Evolutionary conservation across 2,329 filamentous ascomycete genomes (phyloP), one percentile per base, ranked within the genome.

Genomic region (Colletotrichum siamense): DNA sequence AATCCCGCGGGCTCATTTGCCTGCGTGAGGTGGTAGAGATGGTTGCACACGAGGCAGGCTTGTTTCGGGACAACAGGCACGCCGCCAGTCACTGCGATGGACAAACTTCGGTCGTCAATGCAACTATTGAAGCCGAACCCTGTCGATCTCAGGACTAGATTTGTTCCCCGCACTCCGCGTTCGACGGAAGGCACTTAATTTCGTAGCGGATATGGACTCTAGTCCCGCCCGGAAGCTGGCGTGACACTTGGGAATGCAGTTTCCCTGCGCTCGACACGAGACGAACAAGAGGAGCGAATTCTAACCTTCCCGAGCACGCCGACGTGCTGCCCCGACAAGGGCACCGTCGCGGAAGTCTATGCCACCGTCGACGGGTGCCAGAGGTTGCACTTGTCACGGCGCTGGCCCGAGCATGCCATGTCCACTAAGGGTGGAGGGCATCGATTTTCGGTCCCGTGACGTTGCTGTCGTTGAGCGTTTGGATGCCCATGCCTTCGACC

Each of bases 141-240:
- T 64, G 73, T 68, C 73, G 63, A 75, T 75, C 69, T 28, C 28
- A 30, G 36, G 18, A 61, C 68, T 72, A 75, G 52, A 71, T 64
- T 57, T 39, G 32, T 55, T 63, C 69, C 73, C 69, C 63, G 69
- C 73, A 63, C 55, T 63, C 69, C 55, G 44, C 39, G n/a, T 30
- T 39, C 36, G 24, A 64, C 32, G 32, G 69, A 8, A 64, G 30
- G 26, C 13, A 18, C 26, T 16, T 44, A 66, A 7, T 52, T 52
- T 10, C 36, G 36, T 52, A 24, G 62, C 52, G 49, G 28, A 34
- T 63, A 66, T 68, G 49, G 49, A 15, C 26, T 66, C 10, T 13
- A 52, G 32, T 59, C 18, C 28, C 15, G 39, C 57, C 57, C 22
- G 39, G 62, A 57, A n/a, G 63, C n/a, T 61, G 24, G 62, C 49